phyloP scores from a whole-genome alignment of 768 basidiomycete species.

The Lactifluus rugatus region DNA sequence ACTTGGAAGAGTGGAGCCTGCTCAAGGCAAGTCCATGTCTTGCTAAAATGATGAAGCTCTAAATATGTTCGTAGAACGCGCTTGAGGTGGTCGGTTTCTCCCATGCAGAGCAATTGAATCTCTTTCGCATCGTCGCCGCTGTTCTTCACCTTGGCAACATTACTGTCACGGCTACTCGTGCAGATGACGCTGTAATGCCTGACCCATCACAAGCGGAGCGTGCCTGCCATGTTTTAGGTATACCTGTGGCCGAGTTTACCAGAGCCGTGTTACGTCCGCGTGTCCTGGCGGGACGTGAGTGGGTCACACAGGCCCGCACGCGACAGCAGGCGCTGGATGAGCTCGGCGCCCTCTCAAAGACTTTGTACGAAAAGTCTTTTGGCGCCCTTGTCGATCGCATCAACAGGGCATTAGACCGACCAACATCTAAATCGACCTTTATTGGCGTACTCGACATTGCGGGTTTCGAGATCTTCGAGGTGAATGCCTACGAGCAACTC shows the following conservation, averaged over 20 bases:
- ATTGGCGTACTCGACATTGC: conserved; percentile 99
- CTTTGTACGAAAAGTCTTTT: conserved; percentile 94
- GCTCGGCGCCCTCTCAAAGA: conserved; percentile 84
- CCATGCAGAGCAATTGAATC: conserved; percentile 72
- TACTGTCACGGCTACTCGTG: conserved; percentile 62
- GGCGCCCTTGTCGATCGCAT: conserved; percentile 89
- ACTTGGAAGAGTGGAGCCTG: conserved; percentile 76
- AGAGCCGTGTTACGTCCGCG: conserved; percentile 83
- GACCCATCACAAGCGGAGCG: conserved; percentile 80
- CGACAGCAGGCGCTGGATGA: conserved; percentile 90
- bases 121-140: conserved; percentile 90
- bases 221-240: conserved; percentile 84
- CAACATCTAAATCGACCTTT: conserved; percentile 84
- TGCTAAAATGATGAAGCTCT: neutral
- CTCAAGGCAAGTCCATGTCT: conserved; percentile 48
- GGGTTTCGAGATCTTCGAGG: conserved; percentile 94
- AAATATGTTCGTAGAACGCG: conserved; percentile 43
- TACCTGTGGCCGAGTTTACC: conserved; percentile 79
- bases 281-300: conserved; percentile 90
- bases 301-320: conserved; percentile 91
- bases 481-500: conserved; percentile 94
- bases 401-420: conserved; percentile 88
- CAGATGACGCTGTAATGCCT: conserved; percentile 70
- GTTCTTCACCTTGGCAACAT: conserved; percentile 97
- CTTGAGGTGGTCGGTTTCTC: conserved; percentile 88